A percentile compares a stretch with the other conserved stretches of the same genome.
Conservation (phyloP, 345 rosid species). For the Brassica nigra region DNA sequence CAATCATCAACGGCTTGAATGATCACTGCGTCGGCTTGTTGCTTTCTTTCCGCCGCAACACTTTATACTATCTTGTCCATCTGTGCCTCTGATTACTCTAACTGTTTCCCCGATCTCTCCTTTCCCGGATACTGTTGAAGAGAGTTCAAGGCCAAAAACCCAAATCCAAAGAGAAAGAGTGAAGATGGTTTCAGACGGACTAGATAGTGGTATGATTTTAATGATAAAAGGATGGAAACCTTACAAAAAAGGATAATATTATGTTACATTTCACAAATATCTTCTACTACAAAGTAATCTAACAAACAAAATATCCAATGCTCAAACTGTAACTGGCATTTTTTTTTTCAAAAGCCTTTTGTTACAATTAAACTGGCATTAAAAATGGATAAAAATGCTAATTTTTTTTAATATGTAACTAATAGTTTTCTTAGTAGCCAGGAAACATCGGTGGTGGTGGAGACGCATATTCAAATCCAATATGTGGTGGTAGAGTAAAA, state of each 20-base stretch:
- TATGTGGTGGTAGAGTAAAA: conserved; percentile 47
- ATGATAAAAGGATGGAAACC: neutral
- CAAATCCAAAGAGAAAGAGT: too few species aligned
- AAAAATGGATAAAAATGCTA: conserved; percentile 4
- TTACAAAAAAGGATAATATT: neutral
- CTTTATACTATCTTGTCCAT: too few species aligned
- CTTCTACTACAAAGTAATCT: conserved; percentile 8
- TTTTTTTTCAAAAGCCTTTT: neutral
- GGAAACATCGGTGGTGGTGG: conserved; percentile 68
- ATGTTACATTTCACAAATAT: neutral
- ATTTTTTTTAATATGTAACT: neutral
- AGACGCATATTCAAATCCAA: conserved; percentile 59
- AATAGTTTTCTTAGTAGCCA: conserved; percentile 49
- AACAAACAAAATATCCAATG: neutral
- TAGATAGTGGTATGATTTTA: neutral
- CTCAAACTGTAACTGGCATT: conserved; percentile 1
- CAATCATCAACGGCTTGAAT: too few species aligned
- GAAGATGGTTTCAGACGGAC: too few species aligned
- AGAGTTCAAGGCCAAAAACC: too few species aligned
- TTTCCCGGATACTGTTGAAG: too few species aligned
- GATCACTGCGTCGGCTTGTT: too few species aligned
- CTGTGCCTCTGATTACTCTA: too few species aligned
- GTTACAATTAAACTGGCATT: neutral
- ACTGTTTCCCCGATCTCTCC: too few species aligned
- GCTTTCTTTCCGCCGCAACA: too few species aligned